A percentile compares a stretch with the other conserved stretches of the same genome.
Evolutionary conservation across 1,284 basidiomycete species (phyloP).

Genomic region (Ceratobasidium sp.): DNA sequence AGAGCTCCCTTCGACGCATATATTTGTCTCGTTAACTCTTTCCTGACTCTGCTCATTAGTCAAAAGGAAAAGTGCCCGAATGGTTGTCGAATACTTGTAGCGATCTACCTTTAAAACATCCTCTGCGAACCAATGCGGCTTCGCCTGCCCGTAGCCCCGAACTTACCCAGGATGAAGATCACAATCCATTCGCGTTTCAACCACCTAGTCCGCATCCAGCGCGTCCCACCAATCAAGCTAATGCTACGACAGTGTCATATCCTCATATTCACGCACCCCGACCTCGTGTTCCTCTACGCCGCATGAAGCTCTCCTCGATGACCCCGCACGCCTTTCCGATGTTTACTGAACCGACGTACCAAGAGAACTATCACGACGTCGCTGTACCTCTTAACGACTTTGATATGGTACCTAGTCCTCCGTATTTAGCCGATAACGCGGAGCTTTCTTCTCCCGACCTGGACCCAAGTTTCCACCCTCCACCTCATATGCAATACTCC

Average conservation of each 20-base stretch:
- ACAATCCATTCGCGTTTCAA: conserved; percentile 34
- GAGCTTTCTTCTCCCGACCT: conserved; percentile 1
- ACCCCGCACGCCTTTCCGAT: background rate
- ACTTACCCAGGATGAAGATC: background rate
- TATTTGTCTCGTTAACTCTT: background rate
- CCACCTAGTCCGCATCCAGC: conserved; percentile 15
- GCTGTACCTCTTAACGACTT: conserved; percentile 33
- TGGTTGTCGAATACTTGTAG: conserved; percentile 35
- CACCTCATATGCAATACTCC: background rate
- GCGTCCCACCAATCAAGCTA: background rate
- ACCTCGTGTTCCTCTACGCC: background rate
- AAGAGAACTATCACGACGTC: conserved; percentile 27
- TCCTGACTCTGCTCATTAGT: background rate
- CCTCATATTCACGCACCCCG: background rate
- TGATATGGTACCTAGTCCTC: background rate
- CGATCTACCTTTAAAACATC: conserved; percentile 20
- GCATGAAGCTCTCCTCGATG: conserved; percentile 27
- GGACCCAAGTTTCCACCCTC: background rate
- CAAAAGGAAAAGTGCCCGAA: conserved; percentile 26
- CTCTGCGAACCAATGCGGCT: conserved; percentile 10
- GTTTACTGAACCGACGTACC: conserved; percentile 22
- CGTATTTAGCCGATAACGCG: background rate
- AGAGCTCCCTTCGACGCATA: conserved; percentile 9
- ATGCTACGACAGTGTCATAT: no score
- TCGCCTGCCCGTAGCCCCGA: no score